These are phyloP conservation scores for Huntiella decipiens DNA, from an alignment of 2,329 filamentous ascomycete genomes.

Conservation along the genomic window DNA sequence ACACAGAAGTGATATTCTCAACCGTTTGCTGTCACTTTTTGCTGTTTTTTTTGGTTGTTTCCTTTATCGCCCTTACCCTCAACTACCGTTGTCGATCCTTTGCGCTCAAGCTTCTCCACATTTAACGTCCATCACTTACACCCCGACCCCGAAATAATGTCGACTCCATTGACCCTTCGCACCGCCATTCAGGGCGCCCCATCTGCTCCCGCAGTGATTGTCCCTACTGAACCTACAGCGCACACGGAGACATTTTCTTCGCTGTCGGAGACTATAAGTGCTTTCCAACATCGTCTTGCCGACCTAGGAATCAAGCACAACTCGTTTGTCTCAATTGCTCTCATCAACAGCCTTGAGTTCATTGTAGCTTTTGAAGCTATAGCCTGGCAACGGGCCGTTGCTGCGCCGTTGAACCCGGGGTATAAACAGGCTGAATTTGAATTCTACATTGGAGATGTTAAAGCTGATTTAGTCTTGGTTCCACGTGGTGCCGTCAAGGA, in stretches of 20 bases:
- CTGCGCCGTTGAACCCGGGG: conserved; percentile 69
- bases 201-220: conserved; percentile 44
- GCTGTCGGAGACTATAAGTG: conserved; percentile 43
- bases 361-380: conserved; percentile 73
- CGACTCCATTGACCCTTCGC: conserved; percentile 25
- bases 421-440: conserved; percentile 86
- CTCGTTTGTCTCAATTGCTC: conserved; percentile 62
- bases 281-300: conserved; percentile 64
- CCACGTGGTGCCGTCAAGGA: conserved; percentile 49
- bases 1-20: too few species aligned
- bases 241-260: conserved; percentile 52
- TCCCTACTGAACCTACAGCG: conserved; percentile 43
- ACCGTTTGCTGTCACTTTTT: too few species aligned
- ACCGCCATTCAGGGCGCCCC: conserved; percentile 28
- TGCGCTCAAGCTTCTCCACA: too few species aligned
- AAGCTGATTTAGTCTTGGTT: conserved; percentile 59
- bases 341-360: conserved; percentile 74
- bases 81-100: too few species aligned
- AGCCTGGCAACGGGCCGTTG: conserved; percentile 67
- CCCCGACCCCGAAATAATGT: not conserved
- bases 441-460: conserved; percentile 79
- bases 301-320: conserved; percentile 49
- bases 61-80: too few species aligned
- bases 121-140: too few species aligned
- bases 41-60: too few species aligned